These are phyloP conservation scores for Penicillium odoratum DNA, from an alignment of 495 filamentous ascomycete genomes.

Conservation along the genomic window DNA sequence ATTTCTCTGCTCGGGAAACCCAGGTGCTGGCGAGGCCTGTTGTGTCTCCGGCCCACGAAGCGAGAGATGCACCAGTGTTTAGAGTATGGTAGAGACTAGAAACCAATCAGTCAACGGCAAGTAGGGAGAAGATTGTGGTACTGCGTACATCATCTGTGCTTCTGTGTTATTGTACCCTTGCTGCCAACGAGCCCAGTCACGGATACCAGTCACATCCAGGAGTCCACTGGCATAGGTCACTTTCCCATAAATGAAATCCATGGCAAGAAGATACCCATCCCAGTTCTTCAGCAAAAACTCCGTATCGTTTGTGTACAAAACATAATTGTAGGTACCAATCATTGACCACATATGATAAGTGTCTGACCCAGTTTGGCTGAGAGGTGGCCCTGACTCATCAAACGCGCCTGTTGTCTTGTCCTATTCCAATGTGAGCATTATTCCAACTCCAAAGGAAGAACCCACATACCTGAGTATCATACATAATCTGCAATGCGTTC, in stretches of 20 bases:
- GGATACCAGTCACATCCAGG: slow-evolving; percentile 54
- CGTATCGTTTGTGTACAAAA: slow-evolving; percentile 57
- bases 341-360: slow-evolving; percentile 67
- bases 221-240: slow-evolving; percentile 49
- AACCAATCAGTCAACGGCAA: slow-evolving; percentile 9
- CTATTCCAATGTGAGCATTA: slow-evolving; percentile 5
- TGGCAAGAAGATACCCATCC: slow-evolving; percentile 51
- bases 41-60: slow-evolving; percentile 49
- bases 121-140: background rate
- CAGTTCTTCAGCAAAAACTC: slow-evolving; percentile 51
- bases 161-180: slow-evolving; percentile 54
- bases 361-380: slow-evolving; percentile 56
- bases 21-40: slow-evolving; percentile 45
- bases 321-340: slow-evolving; percentile 63
- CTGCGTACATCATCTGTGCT: slow-evolving; percentile 54
- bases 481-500: slow-evolving; percentile 63
- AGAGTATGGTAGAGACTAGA: slow-evolving; percentile 51
- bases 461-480: slow-evolving; percentile 50
- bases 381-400: slow-evolving; percentile 60
- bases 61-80: slow-evolving; percentile 48
- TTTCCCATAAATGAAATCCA: slow-evolving; percentile 55
- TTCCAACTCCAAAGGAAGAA: background rate
- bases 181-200: slow-evolving; percentile 59
- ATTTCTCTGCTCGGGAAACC: slow-evolving; percentile 36
- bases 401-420: slow-evolving; percentile 42